Percentiles rank a stretch among this genome's conserved stretches.
Conservation (phyloP, 768 basidiomycete genomes). For the Tricholoma terreum region DNA sequence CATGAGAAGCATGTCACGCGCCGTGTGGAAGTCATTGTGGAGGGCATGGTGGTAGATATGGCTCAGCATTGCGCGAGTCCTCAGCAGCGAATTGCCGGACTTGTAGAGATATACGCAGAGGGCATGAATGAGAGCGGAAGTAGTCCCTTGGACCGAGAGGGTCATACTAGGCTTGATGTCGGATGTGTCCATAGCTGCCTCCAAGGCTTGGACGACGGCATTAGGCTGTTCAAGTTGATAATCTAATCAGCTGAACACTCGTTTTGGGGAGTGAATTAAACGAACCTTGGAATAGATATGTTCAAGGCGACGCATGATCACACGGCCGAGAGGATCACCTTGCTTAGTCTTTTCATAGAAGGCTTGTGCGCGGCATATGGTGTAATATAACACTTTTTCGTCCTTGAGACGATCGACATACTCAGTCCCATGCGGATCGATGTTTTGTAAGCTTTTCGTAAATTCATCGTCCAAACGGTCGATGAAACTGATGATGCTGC, state of each 20-base stretch:
- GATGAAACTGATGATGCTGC: constrained; percentile 93
- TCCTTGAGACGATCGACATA: constrained; percentile 97
- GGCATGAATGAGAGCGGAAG: constrained; percentile 79
- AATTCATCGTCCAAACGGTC: constrained; percentile 98
- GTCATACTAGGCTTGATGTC: constrained; percentile 62
- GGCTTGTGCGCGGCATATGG: constrained; percentile 88
- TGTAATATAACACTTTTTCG: constrained; percentile 90
- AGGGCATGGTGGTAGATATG: constrained; percentile 98
- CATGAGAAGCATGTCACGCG: constrained; percentile 98
- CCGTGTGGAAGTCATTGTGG: constrained; percentile 94
- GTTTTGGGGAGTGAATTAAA: neutral
- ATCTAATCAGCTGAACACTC: constrained; percentile 12
- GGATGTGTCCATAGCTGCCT: constrained; percentile 58
- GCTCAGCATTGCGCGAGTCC: constrained; percentile 95
- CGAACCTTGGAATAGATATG: constrained; percentile 97
- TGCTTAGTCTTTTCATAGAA: constrained; percentile 83
- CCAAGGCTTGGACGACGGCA: constrained; percentile 86
- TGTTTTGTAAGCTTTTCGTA: constrained; percentile 94
- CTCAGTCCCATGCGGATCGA: constrained; percentile 98
- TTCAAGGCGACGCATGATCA: constrained; percentile 93
- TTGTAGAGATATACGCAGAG: constrained; percentile 93
- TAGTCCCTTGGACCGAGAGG: constrained; percentile 50
- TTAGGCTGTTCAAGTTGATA: constrained; percentile 62
- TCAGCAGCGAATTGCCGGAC: constrained; percentile 84
- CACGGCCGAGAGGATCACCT: constrained; percentile 77